phyloP scores from a whole-genome alignment of 768 basidiomycete species.

The Agaricus sinodeliciosus region DNA sequence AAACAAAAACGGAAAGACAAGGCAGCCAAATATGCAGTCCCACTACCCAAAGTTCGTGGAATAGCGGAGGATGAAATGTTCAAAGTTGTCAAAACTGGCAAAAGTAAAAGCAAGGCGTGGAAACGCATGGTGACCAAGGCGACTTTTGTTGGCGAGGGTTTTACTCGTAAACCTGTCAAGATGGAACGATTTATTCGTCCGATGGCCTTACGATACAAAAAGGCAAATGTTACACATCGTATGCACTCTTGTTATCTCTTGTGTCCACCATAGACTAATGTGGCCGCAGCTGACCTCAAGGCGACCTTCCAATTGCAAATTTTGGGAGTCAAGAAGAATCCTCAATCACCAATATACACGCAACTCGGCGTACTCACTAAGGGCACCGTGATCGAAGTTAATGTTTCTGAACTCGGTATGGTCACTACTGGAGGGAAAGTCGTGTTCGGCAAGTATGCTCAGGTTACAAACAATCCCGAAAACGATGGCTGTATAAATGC shows the following conservation, averaged over 20 bases:
- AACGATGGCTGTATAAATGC: constrained; percentile 97
- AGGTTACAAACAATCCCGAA: constrained; percentile 92
- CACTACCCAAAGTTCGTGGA: constrained; percentile 92
- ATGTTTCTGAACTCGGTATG: constrained; percentile 97
- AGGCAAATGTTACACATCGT: constrained; percentile 99
- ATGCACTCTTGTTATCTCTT: constrained; percentile 18
- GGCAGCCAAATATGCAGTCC: constrained; percentile 96
- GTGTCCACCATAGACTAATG: constrained; percentile 1
- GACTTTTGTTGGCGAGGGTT: constrained; percentile 96
- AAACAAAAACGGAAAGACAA: constrained; percentile 99
- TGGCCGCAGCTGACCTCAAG: constrained; percentile 79
- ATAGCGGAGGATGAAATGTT: constrained; percentile 99
- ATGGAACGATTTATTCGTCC: constrained; percentile 98
- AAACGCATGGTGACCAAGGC: constrained; percentile 99
- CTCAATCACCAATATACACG: constrained; percentile 97
- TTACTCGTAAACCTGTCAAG: constrained; percentile 97
- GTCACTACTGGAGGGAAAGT: constrained; percentile 96
- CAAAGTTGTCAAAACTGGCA: constrained; percentile 97
- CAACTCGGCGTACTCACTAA: constrained; percentile 97
- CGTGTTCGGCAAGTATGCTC: constrained; percentile 89
- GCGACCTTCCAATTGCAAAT: constrained; percentile 99
- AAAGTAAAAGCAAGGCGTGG: constrained; percentile 94
- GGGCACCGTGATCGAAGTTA: constrained; percentile 97
- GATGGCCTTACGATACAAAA: constrained; percentile 96
- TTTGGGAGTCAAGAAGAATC: constrained; percentile 98